Percentiles rank a stretch among this genome's conserved stretches.
phyloP scores from a whole-genome alignment of 106 monocot genomes.

The Dendrobium nobile region DNA sequence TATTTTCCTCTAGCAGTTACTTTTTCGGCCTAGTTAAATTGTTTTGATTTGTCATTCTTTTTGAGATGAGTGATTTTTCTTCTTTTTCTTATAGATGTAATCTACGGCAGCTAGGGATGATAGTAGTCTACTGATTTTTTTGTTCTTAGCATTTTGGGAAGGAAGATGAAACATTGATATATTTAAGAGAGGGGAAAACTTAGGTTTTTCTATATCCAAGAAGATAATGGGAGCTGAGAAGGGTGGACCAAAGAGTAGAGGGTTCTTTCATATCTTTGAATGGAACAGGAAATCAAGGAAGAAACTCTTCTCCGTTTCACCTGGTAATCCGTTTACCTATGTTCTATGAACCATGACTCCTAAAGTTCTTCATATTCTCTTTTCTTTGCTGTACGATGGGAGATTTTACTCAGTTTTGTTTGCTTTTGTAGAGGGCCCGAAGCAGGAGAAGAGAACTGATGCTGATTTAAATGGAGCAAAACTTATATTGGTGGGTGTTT shows the following conservation, averaged over 20 bases:
- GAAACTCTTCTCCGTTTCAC: slow-evolving; percentile 77
- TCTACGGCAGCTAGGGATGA: neutral
- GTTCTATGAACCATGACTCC: neutral
- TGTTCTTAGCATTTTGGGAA: neutral
- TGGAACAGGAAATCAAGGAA: slow-evolving; percentile 86
- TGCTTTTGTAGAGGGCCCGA: slow-evolving; percentile 37
- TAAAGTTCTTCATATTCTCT: neutral
- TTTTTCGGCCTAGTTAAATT: neutral
- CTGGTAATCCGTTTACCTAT: slow-evolving; percentile 36
- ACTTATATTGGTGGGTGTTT: slow-evolving; percentile 44
- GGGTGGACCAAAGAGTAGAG: slow-evolving; percentile 43
- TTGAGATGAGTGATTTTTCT: neutral
- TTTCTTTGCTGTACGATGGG: neutral
- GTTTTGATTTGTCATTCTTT: neutral
- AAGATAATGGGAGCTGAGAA: slow-evolving; percentile 52
- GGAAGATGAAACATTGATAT: neutral
- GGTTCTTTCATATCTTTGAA: slow-evolving; percentile 87
- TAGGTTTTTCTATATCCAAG: neutral
- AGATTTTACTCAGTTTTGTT: neutral
- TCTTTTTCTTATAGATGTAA: neutral
- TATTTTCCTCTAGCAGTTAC: too few relatives aligned
- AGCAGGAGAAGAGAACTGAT: slow-evolving; percentile 44
- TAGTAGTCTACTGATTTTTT: neutral
- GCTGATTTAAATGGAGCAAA: slow-evolving; percentile 23
- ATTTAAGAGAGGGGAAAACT: neutral